Percentiles rank a stretch among this genome's conserved stretches.
phyloP scores from a whole-genome alignment of 106 monocot species.

The Posidonia australis region DNA sequence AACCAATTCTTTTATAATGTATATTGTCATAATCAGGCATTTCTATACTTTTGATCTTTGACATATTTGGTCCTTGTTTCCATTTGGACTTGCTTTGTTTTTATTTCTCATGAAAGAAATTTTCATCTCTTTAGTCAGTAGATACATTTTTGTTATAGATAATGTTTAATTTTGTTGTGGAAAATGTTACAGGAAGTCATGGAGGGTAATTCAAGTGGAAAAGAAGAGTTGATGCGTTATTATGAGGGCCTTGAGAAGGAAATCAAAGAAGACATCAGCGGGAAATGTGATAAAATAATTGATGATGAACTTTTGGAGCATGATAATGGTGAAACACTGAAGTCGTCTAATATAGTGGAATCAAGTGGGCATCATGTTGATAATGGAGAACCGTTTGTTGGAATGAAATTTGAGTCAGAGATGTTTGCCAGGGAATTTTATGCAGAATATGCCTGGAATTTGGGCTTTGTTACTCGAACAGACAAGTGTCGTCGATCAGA shows the following conservation, averaged over 20 bases:
- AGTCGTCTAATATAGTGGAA: background rate
- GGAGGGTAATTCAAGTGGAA: background rate
- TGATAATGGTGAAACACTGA: background rate
- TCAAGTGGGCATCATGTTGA: background rate
- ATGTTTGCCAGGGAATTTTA: background rate
- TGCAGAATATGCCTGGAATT: background rate
- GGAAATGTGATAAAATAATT: background rate
- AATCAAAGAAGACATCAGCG: background rate
- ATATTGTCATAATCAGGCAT: too few species aligned
- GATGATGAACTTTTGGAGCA: background rate
- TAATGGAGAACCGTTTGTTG: background rate
- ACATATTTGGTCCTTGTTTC: too few species aligned
- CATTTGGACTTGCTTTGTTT: too few species aligned
- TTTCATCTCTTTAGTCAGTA: too few species aligned
- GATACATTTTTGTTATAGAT: background rate
- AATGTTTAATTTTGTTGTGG: background rate
- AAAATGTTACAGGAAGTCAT: background rate
- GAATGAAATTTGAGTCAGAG: background rate
- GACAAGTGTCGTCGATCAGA: constrained; percentile 3
- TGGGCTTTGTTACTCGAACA: background rate
- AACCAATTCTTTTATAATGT: too few species aligned
- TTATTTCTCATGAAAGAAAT: too few species aligned
- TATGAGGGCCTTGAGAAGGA: background rate
- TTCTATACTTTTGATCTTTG: too few species aligned
- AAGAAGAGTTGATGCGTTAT: background rate